A percentile compares a stretch with the other conserved stretches of the same genome.
phyloP scores from a whole-genome alignment of 768 basidiomycete species.

The Leccinum incarnatum region DNA sequence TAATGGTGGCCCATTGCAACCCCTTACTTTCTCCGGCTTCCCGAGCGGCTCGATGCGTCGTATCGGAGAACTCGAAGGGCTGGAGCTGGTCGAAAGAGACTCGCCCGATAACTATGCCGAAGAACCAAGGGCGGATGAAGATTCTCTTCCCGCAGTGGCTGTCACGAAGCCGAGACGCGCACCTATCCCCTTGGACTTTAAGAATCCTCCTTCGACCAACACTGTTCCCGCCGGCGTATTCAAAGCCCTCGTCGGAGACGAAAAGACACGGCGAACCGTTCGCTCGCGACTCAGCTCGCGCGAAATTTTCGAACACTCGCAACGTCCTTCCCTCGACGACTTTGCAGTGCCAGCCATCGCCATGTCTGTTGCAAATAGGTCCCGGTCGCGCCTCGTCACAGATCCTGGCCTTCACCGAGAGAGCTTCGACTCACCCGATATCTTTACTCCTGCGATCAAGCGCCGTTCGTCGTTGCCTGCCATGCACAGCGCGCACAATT shows the following conservation, averaged over 20 bases:
- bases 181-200: conserved; percentile 80
- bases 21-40: conserved; percentile 72
- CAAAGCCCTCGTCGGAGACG: conserved; percentile 72
- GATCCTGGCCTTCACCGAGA: conserved; percentile 48
- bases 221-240: conserved; percentile 85
- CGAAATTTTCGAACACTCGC: conserved; percentile 68
- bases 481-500: conserved; percentile 44
- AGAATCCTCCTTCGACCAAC: conserved; percentile 58
- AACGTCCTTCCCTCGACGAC: conserved; percentile 76
- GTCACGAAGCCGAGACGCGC: conserved; percentile 53
- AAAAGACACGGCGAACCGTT: conserved; percentile 66
- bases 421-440: conserved; percentile 34
- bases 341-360: conserved; percentile 64
- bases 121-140: conserved; percentile 17
- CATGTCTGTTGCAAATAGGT: conserved; percentile 51
- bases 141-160: conserved; percentile 12
- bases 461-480: conserved; percentile 60
- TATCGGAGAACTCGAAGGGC: conserved; percentile 9
- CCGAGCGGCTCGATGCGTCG: conserved; percentile 35
- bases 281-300: conserved; percentile 74
- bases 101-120: conserved; percentile 3
- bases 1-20: conserved; percentile 25
- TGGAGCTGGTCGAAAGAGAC: conserved; percentile 11
- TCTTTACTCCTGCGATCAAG: conserved; percentile 43
- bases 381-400: conserved; percentile 52